These are phyloP conservation scores for Rhynchospora breviuscula DNA, from an alignment of 176 grass and related monocot genomes.

Conservation along the genomic window DNA sequence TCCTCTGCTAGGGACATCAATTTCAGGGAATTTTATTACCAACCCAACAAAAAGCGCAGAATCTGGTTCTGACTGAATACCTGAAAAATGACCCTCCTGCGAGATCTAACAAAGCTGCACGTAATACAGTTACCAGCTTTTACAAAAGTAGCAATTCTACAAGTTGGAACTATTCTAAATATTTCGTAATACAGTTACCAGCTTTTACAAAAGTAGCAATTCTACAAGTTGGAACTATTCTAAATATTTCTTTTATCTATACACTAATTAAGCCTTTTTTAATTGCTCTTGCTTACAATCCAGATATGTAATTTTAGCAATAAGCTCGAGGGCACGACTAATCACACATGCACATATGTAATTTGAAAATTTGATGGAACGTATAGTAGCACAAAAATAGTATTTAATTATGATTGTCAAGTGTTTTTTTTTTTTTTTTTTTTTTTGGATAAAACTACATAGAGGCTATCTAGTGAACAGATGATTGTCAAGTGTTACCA, in stretches of 20 bases:
- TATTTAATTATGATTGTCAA: too few relatives aligned
- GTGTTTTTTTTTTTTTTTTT: too few relatives aligned
- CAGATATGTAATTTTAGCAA: too few relatives aligned
- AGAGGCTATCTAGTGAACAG: too few relatives aligned
- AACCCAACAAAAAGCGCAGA: neutral
- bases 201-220: neutral
- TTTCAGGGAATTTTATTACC: neutral
- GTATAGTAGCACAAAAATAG: too few relatives aligned
- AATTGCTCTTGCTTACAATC: too few relatives aligned
- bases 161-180: neutral
- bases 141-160: neutral
- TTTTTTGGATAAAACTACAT: too few relatives aligned
- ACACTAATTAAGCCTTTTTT: neutral
- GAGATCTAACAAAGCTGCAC: neutral
- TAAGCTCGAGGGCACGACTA: too few relatives aligned
- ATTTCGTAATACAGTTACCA: neutral
- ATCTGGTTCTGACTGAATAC: neutral
- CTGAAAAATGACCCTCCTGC: neutral
- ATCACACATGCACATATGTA: too few relatives aligned
- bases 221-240: neutral
- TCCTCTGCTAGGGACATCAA: neutral
- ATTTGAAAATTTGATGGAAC: too few relatives aligned
- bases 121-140: neutral
- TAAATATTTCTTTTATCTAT: neutral
- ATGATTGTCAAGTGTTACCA: too few relatives aligned